phyloP scores from a whole-genome alignment of 2,329 filamentous ascomycete genomes.

The Penicillium oxalicum region DNA sequence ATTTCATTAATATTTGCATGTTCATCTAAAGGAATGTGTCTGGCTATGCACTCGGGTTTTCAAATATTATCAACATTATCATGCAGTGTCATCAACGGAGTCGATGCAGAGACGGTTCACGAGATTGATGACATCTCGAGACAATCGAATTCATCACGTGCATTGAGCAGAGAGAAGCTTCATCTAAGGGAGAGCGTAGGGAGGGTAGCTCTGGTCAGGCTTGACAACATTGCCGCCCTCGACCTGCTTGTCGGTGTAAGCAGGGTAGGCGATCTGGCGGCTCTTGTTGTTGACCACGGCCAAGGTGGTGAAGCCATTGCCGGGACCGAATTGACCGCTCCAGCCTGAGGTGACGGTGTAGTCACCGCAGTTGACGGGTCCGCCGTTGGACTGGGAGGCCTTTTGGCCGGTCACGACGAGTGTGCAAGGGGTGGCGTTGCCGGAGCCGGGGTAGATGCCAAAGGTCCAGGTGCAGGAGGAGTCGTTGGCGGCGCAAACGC shows the following conservation, averaged over 20 bases:
- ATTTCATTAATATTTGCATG: background rate
- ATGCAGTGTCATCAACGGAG: background rate
- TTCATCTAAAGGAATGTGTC: background rate
- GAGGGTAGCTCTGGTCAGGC: constrained; percentile 47
- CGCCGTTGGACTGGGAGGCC: constrained; percentile 37
- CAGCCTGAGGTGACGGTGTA: constrained; percentile 52
- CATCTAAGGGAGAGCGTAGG: constrained; percentile 22
- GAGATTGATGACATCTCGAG: too few species aligned
- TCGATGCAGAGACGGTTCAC: too few species aligned
- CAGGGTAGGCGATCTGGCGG: constrained; percentile 45
- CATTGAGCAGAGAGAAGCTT: background rate
- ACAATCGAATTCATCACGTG: too few species aligned
- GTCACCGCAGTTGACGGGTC: constrained; percentile 42
- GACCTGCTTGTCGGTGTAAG: constrained; percentile 51
- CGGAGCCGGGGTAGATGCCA: constrained; percentile 34
- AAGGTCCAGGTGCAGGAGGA: constrained; percentile 44
- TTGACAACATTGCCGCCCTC: constrained; percentile 41
- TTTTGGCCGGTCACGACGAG: constrained; percentile 35
- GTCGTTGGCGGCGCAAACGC: constrained; percentile 38
- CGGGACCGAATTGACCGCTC: constrained; percentile 51
- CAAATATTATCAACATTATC: background rate
- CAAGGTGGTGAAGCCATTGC: constrained; percentile 51
- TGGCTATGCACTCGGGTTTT: background rate
- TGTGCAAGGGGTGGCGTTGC: constrained; percentile 30
- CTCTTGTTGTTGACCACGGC: constrained; percentile 44